A percentile compares a stretch with the other conserved stretches of the same genome.
phyloP scores from a whole-genome alignment of 2,329 filamentous ascomycete species.

The Aspergillus luchuensis region DNA sequence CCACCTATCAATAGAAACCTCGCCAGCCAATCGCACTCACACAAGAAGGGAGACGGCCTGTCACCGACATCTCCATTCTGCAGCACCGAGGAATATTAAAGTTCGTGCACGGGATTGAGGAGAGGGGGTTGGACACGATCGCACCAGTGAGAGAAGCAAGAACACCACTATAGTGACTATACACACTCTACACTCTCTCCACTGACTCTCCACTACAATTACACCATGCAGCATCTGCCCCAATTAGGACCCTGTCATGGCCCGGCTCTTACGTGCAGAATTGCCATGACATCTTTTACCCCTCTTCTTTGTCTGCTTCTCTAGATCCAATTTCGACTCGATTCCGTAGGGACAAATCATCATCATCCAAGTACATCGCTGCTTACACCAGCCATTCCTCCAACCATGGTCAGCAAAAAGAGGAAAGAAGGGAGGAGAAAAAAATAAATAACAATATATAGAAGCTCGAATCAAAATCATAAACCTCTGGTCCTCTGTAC shows the following conservation, averaged over 20 bases:
- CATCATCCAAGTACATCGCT: conserved; percentile 1
- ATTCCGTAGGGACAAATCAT: conserved; percentile 2
- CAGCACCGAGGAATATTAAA: conserved; percentile 2
- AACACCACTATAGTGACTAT: no score
- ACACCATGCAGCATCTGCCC: background rate
- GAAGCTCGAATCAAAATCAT: conserved; percentile 11
- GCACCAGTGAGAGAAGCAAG: no score
- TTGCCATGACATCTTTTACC: background rate
- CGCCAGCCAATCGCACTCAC: background rate
- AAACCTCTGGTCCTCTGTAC: conserved; percentile 25
- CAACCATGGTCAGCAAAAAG: background rate
- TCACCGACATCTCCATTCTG: background rate
- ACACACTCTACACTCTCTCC: background rate
- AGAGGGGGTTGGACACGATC: background rate
- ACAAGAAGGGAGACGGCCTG: background rate
- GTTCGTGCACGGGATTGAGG: background rate
- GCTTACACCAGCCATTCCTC: background rate
- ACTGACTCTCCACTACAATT: no score
- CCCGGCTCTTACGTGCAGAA: background rate
- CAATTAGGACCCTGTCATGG: background rate
- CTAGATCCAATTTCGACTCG: background rate
- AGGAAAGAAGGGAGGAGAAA: background rate
- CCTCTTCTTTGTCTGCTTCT: background rate
- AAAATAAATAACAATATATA: conserved; percentile 8
- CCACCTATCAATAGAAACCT: background rate